Evolutionary conservation across 441 rosid genomes (phyloP).

Genomic region (Pelargonium fulgidum): DNA sequence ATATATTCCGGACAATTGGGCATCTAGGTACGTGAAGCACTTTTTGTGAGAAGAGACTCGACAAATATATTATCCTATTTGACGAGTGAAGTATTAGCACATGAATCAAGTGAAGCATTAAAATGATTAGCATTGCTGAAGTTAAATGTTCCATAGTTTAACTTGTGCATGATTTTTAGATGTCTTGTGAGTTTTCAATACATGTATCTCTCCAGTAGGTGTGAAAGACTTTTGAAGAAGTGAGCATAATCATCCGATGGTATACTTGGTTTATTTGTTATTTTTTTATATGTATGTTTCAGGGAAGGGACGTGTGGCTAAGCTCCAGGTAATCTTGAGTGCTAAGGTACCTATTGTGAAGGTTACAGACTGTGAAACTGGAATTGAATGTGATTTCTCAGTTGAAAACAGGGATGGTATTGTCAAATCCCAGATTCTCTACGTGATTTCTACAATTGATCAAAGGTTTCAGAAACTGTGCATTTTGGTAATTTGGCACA

Average conservation of each 20-base stretch:
- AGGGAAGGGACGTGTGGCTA: conserved; percentile 41
- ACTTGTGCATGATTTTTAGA: neutral
- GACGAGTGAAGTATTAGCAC: neutral
- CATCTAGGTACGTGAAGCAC: too few species aligned
- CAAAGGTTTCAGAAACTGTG: conserved; percentile 50
- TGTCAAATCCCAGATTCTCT: conserved; percentile 36
- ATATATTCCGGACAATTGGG: too few species aligned
- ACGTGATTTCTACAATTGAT: conserved; percentile 40
- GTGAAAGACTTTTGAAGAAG: neutral
- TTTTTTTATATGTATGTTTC: conserved; percentile 15
- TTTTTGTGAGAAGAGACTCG: too few species aligned
- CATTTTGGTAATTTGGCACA: conserved; percentile 37
- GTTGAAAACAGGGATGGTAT: conserved; percentile 49
- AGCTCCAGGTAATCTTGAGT: conserved; percentile 29
- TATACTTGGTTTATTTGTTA: neutral
- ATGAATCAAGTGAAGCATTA: neutral
- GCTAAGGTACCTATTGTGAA: conserved; percentile 55
- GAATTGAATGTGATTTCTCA: conserved; percentile 47
- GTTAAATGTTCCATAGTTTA: neutral
- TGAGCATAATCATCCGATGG: neutral
- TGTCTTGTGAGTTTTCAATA: neutral
- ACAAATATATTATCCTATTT: neutral
- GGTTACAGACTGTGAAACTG: conserved; percentile 35
- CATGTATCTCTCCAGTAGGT: neutral
- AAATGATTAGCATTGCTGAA: too few species aligned